Base-by-base conservation (phyloP, 345 rosid genomes). In the Nasturtium officinale region DNA sequence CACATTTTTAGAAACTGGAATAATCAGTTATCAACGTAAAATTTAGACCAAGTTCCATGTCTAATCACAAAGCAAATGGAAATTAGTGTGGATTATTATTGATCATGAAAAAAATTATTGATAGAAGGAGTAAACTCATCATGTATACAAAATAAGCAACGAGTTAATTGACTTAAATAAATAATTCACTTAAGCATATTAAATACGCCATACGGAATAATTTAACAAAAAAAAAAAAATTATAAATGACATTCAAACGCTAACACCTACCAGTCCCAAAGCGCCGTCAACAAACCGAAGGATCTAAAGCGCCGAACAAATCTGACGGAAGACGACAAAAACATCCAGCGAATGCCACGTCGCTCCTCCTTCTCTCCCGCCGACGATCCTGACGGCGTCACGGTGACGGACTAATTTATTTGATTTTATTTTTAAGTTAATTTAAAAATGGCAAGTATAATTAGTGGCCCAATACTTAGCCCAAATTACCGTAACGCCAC, bases 341-440 rank as follows among this genome's bases (percentile, higher is more conserved):
- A 3, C 1, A 64, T 67, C 66, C 76, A 77, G 76, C 72, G 62
- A 48, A 15, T 64, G 71, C 75, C 79, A 76, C 75, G 65, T 76
- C 20, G 53, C 75, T 54, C 69, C 53, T 63, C 79, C 71, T 47
- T 63, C 75, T 71, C 72, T 57, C 67, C 70, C 72, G 76, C 76
- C 75, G 64, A 69, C 57, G 75, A 61, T 61, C 65, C 58, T 76
- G 79, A 76, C 79, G 79, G 64, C 66, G 79, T 76, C 63, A 76
- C 54, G 53, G 29, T 63, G 18, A 35, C 66, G 71, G 66, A n/a
- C n/a, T n/a, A n/a, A n/a, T 60, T 4, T 42, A 54, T 23, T 26
- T 33, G 17, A 6, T 5, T 45, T n/a, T 45, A 2, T 2, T 26
- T 30, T 30, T 37, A 9, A 12, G 18, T 48, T 9, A 18, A 17